Base-by-base conservation (phyloP, 139 green algal genomes). In the Chlorella sp. region DNA sequence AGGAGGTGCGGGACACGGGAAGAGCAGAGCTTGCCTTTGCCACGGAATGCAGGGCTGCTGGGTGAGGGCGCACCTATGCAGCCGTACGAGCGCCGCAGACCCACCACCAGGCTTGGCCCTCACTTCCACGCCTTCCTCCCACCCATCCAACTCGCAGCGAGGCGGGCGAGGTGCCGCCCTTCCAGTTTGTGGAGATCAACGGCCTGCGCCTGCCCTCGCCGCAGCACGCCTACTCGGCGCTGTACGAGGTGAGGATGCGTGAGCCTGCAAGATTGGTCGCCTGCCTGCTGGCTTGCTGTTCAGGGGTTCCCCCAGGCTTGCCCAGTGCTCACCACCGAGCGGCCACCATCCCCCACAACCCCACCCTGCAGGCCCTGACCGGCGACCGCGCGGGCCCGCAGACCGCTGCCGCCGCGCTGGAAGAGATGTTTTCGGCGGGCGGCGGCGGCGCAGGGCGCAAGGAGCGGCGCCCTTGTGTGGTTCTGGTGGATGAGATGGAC, bases 401-500 rank as follows among this genome's bases (percentile, higher is more conserved):
- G 28, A 78, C 83, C 28, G 94, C 94, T n/a, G 88, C 93, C 18
- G 60, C 86, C 16, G 78, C 82, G n/a, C 91, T 98, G 65, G 92
- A 98, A 87, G 81, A 90, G 51, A 78, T 87, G 34, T 98, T 98
- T 74, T 32, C 83, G 63, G 85, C 80, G 60, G 80, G 78, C 16
- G 71, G 75, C 38, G 32, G 82, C 39, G 41, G 38, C 30, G 4
- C 5, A 3, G 82, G 69, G 28, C 81, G 86, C 74, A 87, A 86
- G 68, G 57, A n/a, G 70, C 65, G 56, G 57, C 81, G 83, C 20
- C 80, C 89, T 60, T 94, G 89, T 3, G 87, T 98, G 4, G 32
- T 99, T 41, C 85, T 99, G 34, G 89, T 99, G 32, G 97, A 99
- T 83, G 97, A 99, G 88, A 94, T 99, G 76, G 97, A 99, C 90